Evolutionary conservation across 2,329 filamentous ascomycete species (phyloP), one percentile per base, ranked within the genome.

Genomic region (Cadophora malorum): DNA sequence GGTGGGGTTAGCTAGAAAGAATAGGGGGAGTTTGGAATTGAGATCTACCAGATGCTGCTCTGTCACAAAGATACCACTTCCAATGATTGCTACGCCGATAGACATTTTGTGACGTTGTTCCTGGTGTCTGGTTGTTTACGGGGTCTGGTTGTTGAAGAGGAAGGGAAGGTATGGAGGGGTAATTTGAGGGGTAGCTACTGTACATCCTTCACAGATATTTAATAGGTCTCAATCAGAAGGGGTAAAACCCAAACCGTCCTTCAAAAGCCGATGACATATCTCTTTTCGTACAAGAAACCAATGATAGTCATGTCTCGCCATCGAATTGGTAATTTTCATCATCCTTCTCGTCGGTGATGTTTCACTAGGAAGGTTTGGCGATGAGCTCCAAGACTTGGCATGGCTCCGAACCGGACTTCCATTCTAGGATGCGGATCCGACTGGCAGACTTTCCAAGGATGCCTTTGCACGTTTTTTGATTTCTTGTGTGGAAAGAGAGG

Each of bases 61-160:
- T 73, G 83, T 84, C 72, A 85, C 85, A 73, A 90, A 90, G 73
- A 90, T 86, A 74, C 88, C 88, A 69, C 85, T 85, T 47, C 88
- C 88, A 64, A 91, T 83, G 66, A 91, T 82, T 55, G 88, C 88
- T 52, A 90, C 80, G 68, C 85, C 84, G 62, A 85, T 78, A 31
- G 80, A 70, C 77, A 78, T 78, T 52, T 70, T 74, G 62, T 28
- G 35, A n/a, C 6, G 21, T 33, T n/a, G 21, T n/a, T 21, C 7
- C 25, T 49, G 45, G 45, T 49, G n/a, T 49, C 41, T 45, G 41
- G 41, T 45, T 45, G 41, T 45, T 16, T 59, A 38, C 16, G 12
- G 25, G 52, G 9, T 23, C 2, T 59, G 33, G 41, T 59, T 28
- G 35, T 45, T 38, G 33, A 41, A 23, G 55, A 7, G n/a, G 33